Conservation (phyloP, 148 eudicot species). For the Rhododendron henanense region DNA sequence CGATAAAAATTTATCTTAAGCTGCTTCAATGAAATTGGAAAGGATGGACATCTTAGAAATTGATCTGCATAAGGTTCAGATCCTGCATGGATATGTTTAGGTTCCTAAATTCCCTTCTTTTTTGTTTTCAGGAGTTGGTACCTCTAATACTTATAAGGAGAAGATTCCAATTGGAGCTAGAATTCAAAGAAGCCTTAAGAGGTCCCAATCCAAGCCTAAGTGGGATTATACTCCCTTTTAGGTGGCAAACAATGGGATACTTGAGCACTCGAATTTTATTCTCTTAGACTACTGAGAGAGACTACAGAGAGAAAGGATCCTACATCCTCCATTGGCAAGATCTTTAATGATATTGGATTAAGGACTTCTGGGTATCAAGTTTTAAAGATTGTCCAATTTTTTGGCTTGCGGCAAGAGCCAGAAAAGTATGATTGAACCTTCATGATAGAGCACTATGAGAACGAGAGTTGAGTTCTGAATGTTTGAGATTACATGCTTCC, state of each 20-base stretch:
- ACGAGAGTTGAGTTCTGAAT: background rate
- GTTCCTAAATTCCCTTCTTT: background rate
- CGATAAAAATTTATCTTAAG: background rate
- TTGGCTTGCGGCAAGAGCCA: background rate
- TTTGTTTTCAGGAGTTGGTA: background rate
- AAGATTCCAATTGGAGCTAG: background rate
- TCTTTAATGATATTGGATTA: background rate
- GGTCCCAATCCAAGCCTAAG: constrained; percentile 5
- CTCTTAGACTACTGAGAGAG: background rate
- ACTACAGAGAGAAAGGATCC: background rate
- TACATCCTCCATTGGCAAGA: background rate
- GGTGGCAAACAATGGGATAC: background rate
- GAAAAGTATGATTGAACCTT: background rate
- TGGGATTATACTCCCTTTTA: background rate
- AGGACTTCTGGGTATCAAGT: background rate
- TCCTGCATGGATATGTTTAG: background rate
- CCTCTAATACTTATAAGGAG: background rate
- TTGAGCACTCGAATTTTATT: background rate
- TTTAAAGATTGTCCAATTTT: background rate
- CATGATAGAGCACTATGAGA: background rate
- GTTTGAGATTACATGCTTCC: background rate
- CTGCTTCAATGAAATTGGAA: background rate
- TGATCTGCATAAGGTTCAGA: background rate
- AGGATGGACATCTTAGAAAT: background rate
- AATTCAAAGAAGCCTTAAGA: background rate